Percentiles rank a stretch among this genome's conserved stretches.
Conservation (phyloP, 129 eudicot genomes). For the Pittosporum tobira region DNA sequence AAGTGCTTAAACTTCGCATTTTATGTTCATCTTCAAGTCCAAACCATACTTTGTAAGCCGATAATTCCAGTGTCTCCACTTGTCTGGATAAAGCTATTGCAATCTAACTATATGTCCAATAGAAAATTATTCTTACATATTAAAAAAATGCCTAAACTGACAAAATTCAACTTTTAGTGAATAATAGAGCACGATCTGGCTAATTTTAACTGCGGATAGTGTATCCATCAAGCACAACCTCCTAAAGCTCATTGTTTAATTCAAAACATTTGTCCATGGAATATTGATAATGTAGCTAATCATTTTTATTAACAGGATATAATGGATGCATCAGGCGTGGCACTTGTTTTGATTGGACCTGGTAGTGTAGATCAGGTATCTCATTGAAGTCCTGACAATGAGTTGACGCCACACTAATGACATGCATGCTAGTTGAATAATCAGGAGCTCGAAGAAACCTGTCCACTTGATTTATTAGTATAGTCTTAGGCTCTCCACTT, state of each 20-base stretch:
- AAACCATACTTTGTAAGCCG: background rate
- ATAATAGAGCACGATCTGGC: too few species aligned
- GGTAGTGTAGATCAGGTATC: slow-evolving; percentile 89
- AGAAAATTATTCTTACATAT: too few species aligned
- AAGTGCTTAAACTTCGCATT: background rate
- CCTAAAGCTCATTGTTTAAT: too few species aligned
- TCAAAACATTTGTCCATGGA: background rate
- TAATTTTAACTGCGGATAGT: too few species aligned
- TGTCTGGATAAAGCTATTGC: too few species aligned
- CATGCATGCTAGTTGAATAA: background rate
- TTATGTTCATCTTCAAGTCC: background rate
- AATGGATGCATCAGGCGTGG: slow-evolving; percentile 92
- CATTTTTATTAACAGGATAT: slow-evolving; percentile 47
- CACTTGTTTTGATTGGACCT: slow-evolving; percentile 91
- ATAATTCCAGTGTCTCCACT: background rate
- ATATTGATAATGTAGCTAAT: slow-evolving; percentile 4
- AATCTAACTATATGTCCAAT: too few species aligned
- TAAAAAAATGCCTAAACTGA: too few species aligned
- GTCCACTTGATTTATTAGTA: background rate
- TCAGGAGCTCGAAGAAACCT: background rate
- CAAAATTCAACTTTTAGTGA: too few species aligned
- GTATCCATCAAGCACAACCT: too few species aligned
- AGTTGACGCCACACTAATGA: background rate
- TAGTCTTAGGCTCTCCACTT: background rate
- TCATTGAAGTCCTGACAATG: background rate